These are phyloP conservation scores for Collybia sordida DNA, from an alignment of 768 basidiomycete genomes.

Conservation along the genomic window DNA sequence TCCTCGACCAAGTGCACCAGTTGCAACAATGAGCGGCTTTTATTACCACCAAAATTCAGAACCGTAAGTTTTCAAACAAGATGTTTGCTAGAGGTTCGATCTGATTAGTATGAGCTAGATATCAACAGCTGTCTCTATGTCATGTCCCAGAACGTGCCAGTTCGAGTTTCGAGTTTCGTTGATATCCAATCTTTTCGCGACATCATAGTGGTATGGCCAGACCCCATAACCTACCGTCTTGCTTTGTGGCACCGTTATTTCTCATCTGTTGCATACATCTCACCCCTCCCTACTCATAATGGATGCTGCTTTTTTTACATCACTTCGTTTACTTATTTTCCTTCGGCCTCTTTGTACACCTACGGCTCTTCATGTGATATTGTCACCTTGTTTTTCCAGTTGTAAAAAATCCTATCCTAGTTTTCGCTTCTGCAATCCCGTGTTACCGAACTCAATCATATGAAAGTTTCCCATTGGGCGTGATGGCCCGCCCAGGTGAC, in stretches of 20 bases:
- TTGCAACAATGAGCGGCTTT: constrained; percentile 84
- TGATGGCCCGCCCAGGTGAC: no score
- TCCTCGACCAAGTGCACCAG: constrained; percentile 44
- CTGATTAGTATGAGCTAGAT: constrained; percentile 35
- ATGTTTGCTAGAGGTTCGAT: constrained; percentile 3
- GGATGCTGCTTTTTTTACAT: neutral
- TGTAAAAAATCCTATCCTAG: neutral
- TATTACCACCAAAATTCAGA: constrained; percentile 94
- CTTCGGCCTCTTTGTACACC: no score
- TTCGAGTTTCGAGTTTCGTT: constrained; percentile 88
- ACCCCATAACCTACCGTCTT: no score
- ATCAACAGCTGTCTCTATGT: constrained; percentile 83
- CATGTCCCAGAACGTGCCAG: constrained; percentile 75
- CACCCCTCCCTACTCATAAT: neutral
- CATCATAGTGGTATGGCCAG: constrained; percentile 5
- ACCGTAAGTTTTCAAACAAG: constrained; percentile 56
- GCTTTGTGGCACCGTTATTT: constrained; percentile 5
- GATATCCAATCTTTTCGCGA: constrained; percentile 23
- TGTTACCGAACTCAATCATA: no score
- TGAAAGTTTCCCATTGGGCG: no score
- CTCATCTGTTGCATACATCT: neutral
- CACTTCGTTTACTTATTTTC: no score
- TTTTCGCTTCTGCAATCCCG: no score
- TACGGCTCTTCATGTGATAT: neutral
- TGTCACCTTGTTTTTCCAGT: neutral